Evolutionary conservation across 2,329 filamentous ascomycete species (phyloP).

Genomic region (Furcasterigmium furcatum): DNA sequence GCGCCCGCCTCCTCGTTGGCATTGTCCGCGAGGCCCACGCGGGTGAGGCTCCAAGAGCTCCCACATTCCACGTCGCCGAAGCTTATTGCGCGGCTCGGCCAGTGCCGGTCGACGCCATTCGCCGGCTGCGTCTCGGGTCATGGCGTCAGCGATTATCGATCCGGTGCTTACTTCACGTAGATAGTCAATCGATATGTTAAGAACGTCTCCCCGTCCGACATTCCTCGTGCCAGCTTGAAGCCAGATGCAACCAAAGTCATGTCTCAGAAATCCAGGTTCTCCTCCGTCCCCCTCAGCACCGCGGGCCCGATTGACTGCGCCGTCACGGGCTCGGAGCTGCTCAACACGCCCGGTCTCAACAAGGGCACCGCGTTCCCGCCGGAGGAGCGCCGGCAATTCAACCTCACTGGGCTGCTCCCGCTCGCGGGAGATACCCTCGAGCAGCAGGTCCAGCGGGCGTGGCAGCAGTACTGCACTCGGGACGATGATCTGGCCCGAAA

Average conservation of each 20-base stretch:
- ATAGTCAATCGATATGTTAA: neutral
- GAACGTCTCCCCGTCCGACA: no score
- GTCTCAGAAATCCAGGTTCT: constrained; percentile 19
- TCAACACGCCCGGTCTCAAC: constrained; percentile 53
- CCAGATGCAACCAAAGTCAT: no score
- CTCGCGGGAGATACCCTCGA: constrained; percentile 68
- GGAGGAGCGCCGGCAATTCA: constrained; percentile 67
- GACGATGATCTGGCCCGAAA: constrained; percentile 74
- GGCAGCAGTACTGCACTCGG: constrained; percentile 69
- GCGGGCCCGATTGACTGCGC: constrained; percentile 30
- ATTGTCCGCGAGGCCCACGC: constrained; percentile 23
- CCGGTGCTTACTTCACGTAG: neutral
- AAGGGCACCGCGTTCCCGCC: constrained; percentile 77
- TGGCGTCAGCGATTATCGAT: neutral
- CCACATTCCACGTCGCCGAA: constrained; percentile 41
- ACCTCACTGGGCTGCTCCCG: constrained; percentile 71
- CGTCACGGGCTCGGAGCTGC: constrained; percentile 27
- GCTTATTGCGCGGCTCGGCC: no score
- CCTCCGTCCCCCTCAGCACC: constrained; percentile 29
- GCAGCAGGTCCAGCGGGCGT: constrained; percentile 73
- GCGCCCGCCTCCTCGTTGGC: constrained; percentile 33
- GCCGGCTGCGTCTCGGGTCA: neutral
- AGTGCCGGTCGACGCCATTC: no score
- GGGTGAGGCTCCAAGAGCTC: constrained; percentile 50
- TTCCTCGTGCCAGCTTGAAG: no score